Percentiles rank a stretch among this genome's conserved stretches.
phyloP scores from a whole-genome alignment of 2,329 filamentous ascomycete species.

The Talaromyces sp. region DNA sequence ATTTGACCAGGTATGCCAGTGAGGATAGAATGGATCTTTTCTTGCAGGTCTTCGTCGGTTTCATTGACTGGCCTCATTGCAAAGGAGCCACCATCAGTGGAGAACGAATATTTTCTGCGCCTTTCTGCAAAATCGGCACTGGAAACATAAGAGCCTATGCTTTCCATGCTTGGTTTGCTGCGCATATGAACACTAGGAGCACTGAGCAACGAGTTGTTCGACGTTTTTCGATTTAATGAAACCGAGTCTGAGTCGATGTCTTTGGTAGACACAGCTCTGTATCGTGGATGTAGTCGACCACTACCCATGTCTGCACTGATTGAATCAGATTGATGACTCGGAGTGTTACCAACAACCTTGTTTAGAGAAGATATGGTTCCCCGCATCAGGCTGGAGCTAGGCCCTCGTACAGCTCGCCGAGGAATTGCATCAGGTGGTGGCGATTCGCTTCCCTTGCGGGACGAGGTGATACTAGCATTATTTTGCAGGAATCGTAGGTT shows the following conservation, averaged over 20 bases:
- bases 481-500: neutral
- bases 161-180: conserved; percentile 11
- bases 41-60: conserved; percentile 65
- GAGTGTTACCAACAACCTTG: conserved; percentile 6
- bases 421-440: conserved; percentile 9
- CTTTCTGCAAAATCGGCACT: conserved; percentile 1
- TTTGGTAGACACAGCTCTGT: conserved; percentile 10
- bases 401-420: conserved; percentile 9
- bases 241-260: conserved; percentile 2
- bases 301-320: neutral
- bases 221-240: conserved; percentile 6
- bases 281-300: conserved; percentile 5
- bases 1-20: conserved; percentile 75
- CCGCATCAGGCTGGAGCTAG: conserved; percentile 10
- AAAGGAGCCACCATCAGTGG: conserved; percentile 29
- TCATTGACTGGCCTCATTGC: conserved; percentile 34
- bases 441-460: conserved; percentile 8
- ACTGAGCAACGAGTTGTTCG: conserved; percentile 4
- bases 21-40: conserved; percentile 74
- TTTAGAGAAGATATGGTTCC: conserved; percentile 11
- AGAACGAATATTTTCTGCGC: conserved; percentile 14
- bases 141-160: conserved; percentile 9
- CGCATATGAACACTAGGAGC: conserved; percentile 8
- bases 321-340: conserved; percentile 1
- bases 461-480: neutral